These are phyloP conservation scores for Auricularia sp. DNA, from an alignment of 768 basidiomycete genomes.

Conservation along the genomic window DNA sequence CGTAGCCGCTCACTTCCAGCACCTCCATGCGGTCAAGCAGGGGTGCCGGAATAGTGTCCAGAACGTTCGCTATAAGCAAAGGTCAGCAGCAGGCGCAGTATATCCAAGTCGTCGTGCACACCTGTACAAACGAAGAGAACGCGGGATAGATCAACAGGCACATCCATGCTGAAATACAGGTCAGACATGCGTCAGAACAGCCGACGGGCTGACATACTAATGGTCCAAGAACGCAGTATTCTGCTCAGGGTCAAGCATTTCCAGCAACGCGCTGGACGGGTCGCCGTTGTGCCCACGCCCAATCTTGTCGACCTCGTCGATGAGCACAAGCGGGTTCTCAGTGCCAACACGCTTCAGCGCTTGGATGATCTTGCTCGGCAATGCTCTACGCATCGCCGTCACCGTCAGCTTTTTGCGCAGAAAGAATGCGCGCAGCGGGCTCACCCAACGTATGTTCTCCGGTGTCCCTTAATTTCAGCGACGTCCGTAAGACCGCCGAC, in stretches of 20 bases:
- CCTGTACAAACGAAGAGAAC: constrained; percentile 96
- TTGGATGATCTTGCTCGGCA: constrained; percentile 93
- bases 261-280: constrained; percentile 80
- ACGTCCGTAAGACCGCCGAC: constrained; percentile 96
- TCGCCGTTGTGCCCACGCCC: constrained; percentile 87
- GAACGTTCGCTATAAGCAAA: constrained; percentile 55
- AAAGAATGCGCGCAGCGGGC: constrained; percentile 18
- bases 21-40: constrained; percentile 95
- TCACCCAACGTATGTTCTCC: constrained; percentile 91
- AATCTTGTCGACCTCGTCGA: constrained; percentile 96
- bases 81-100: background rate
- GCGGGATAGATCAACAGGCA: constrained; percentile 90
- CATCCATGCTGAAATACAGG: constrained; percentile 63
- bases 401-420: background rate
- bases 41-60: constrained; percentile 90
- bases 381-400: constrained; percentile 39
- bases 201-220: constrained; percentile 50
- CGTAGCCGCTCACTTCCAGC: constrained; percentile 88
- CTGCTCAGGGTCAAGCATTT: constrained; percentile 94
- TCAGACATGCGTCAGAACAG: constrained; percentile 4
- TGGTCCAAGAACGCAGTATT: constrained; percentile 92
- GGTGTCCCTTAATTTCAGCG: constrained; percentile 97
- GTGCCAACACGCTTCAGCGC: constrained; percentile 88
- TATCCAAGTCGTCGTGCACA: constrained; percentile 12
- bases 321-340: constrained; percentile 88